Evolutionary conservation across 768 basidiomycete species (phyloP).

Genomic region (Lyophyllum semitale): DNA sequence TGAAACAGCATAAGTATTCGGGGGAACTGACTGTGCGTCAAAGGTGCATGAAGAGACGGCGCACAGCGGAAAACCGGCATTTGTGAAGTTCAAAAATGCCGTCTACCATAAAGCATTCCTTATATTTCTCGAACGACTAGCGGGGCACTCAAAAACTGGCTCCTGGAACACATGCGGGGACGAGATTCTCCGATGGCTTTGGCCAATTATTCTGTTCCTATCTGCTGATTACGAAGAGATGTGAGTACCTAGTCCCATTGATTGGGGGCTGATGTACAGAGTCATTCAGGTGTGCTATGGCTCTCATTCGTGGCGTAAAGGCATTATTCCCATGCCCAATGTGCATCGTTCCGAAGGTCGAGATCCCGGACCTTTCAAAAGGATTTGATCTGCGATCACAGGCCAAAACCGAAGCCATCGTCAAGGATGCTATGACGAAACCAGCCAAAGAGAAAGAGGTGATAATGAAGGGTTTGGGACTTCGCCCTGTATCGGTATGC

Average conservation of each 20-base stretch:
- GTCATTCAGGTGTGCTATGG: constrained; percentile 7
- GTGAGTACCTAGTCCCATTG: too few species aligned
- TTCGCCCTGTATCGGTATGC: neutral
- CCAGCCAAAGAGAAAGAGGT: neutral
- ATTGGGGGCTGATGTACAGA: too few species aligned
- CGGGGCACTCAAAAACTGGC: constrained; percentile 17
- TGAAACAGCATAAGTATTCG: too few species aligned
- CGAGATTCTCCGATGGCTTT: constrained; percentile 25
- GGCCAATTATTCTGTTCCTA: constrained; percentile 38
- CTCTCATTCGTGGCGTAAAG: constrained; percentile 2
- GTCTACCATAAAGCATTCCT: constrained; percentile 38
- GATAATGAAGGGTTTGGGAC: neutral
- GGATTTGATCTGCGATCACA: constrained; percentile 1
- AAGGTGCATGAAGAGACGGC: neutral
- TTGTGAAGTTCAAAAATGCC: constrained; percentile 25
- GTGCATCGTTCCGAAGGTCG: constrained; percentile 20
- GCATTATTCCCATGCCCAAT: constrained; percentile 7
- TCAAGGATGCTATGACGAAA: neutral
- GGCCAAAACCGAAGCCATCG: constrained; percentile 5
- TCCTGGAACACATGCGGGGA: constrained; percentile 22
- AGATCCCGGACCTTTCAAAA: constrained; percentile 17
- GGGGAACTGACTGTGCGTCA: too few species aligned
- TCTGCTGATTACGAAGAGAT: constrained; percentile 48
- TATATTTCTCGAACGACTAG: constrained; percentile 27
- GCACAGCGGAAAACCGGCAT: neutral